Percentiles rank a stretch among this genome's conserved stretches.
Conservation (phyloP, 2,329 filamentous ascomycete genomes). For the Akanthomyces dipterigenus region DNA sequence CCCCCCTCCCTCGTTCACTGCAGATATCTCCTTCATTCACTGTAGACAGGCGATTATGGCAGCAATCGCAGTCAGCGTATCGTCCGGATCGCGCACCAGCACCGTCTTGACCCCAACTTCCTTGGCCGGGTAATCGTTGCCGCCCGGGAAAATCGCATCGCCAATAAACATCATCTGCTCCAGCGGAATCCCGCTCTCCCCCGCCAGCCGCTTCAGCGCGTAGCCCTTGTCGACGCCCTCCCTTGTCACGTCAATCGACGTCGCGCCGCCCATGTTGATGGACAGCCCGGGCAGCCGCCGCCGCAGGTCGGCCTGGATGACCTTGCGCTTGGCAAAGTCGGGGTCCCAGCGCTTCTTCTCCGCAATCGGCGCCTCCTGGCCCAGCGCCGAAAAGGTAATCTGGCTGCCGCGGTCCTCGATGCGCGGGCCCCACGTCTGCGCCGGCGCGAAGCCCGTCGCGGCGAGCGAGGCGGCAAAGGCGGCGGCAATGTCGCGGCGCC, state of each 20-base stretch:
- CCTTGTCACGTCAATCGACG: constrained; percentile 33
- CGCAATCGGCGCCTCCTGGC: constrained; percentile 30
- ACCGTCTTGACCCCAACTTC: constrained; percentile 6
- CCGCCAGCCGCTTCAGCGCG: constrained; percentile 21
- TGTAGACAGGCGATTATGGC: constrained; percentile 7
- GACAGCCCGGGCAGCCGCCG: constrained; percentile 29
- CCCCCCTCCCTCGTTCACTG: neutral
- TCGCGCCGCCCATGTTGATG: constrained; percentile 35
- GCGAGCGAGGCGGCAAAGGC: constrained; percentile 29
- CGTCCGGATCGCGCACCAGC: constrained; percentile 5
- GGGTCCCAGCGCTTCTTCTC: constrained; percentile 33
- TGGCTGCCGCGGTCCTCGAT: constrained; percentile 36
- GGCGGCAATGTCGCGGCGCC: constrained; percentile 23
- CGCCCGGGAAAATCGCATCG: constrained; percentile 33
- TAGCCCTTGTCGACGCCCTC: constrained; percentile 33
- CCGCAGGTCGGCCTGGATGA: constrained; percentile 30
- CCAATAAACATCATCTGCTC: constrained; percentile 34
- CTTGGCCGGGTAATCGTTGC: constrained; percentile 24
- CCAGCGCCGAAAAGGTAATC: constrained; percentile 35
- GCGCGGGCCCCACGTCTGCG: constrained; percentile 31
- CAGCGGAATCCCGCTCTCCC: constrained; percentile 26
- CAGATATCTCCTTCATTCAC: too few species aligned
- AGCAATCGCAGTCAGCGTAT: constrained; percentile 7
- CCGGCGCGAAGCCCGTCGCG: constrained; percentile 30
- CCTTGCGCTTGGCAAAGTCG: constrained; percentile 31